Base-by-base conservation (phyloP, 2,329 filamentous ascomycete genomes). In the Colletotrichum brevisporum region DNA sequence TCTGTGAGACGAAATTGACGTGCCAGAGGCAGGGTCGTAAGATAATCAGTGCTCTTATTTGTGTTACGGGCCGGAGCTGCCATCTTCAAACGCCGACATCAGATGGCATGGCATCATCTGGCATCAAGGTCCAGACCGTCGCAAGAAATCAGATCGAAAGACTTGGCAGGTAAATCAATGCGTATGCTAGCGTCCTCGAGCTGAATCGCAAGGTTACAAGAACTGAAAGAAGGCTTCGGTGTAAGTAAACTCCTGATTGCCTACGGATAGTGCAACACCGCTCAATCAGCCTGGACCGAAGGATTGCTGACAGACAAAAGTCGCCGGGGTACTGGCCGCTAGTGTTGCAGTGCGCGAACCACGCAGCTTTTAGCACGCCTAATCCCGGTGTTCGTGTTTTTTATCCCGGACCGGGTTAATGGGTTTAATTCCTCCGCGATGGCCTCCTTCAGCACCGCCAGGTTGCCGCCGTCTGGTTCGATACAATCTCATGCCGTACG, bases 341-440 rank as follows among this genome's bases (percentile, higher is more conserved):
- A 64, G 61, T 43, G 53, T 27, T 16, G 21, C 24, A 16, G n/a
- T 18, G 43, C 13, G n/a, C 4, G 5, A 2, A 6, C 12, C 52
- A 43, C n/a, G 15, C 16, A 6, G 15, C 10, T 15, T 12, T n/a
- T 60, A 65, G 15, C 55, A 18, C 15, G 24, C 15, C 8, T 36
- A 45, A 66, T 53, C 63, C 56, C 63, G 26, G 4, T 47, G 5
- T 24, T 61, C 47, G 5, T 13, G 4, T n/a, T 3, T 13, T 10
- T 59, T 64, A 64, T 64, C 62, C 62, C 62, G 54, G 36, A 16
- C 54, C 62, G 31, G n/a, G 13, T 52, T 48, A 13, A 26, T 41
- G 18, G 9, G 8, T n/a, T 18, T 2, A 58, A 18, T 63, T 63
- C 61, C 27, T 39, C 56, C 41, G 41, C 56, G 56, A 50, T 45